These are phyloP conservation scores for Cladosporium austrohemisphaericum DNA, from an alignment of 2,329 filamentous ascomycete species.

Conservation along the genomic window DNA sequence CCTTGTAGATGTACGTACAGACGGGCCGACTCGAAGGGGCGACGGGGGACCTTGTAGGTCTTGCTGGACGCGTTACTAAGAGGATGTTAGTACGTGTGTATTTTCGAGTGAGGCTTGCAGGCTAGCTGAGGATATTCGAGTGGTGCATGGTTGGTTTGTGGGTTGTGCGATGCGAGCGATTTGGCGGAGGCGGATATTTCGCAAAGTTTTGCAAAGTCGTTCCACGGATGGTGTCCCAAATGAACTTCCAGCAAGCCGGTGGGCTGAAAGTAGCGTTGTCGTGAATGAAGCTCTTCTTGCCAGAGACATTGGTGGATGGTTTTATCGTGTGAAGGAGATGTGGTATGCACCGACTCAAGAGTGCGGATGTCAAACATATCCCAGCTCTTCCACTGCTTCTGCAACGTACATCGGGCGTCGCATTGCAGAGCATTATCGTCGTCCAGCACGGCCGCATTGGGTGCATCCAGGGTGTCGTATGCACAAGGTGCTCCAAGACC, in stretches of 20 bases:
- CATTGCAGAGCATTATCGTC: no score
- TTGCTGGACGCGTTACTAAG: slow-evolving; percentile 77
- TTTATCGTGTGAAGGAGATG: no score
- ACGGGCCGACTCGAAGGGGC: slow-evolving; percentile 99
- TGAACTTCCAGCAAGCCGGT: no score
- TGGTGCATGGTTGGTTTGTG: not conserved
- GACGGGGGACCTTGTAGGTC: slow-evolving; percentile 98
- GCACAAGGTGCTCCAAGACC: not conserved
- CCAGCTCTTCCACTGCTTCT: no score
- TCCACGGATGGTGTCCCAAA: no score
- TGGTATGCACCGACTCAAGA: no score
- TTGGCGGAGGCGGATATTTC: not conserved
- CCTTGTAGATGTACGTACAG: slow-evolving; percentile 81
- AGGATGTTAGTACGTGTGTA: not conserved
- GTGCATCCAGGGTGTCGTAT: slow-evolving; percentile 1
- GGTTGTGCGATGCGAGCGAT: not conserved
- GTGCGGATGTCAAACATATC: no score
- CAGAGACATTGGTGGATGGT: no score
- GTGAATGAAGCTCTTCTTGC: no score
- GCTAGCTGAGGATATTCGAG: slow-evolving; percentile 7
- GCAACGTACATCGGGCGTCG: no score
- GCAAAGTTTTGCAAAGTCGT: no score
- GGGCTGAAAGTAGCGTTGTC: no score
- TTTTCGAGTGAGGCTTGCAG: not conserved
- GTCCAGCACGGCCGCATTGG: not conserved